phyloP scores from a whole-genome alignment of 495 filamentous ascomycete genomes.

The Xylaria castorea region DNA sequence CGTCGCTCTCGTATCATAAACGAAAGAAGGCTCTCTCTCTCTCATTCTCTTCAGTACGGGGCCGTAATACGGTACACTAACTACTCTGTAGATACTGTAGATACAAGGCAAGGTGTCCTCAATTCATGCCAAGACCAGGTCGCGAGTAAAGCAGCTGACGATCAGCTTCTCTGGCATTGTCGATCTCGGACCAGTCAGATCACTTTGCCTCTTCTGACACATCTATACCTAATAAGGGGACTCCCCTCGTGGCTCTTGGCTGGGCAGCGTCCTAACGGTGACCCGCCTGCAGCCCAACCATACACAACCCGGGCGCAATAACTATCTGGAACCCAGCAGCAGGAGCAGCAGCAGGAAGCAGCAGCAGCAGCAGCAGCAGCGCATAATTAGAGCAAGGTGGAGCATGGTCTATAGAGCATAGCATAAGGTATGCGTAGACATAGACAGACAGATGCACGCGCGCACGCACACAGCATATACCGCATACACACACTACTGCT shows the following conservation, averaged over 20 bases:
- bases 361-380: not conserved
- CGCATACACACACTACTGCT: not conserved
- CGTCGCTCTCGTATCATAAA: not conserved
- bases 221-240: slow-evolving; percentile 22
- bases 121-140: slow-evolving; percentile 6
- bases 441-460: slow-evolving; percentile 4
- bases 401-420: not conserved
- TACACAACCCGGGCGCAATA: slow-evolving; percentile 17
- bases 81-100: not conserved
- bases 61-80: not conserved
- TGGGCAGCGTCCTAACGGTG: slow-evolving; percentile 27
- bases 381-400: not conserved
- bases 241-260: slow-evolving; percentile 28
- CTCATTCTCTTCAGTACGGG: not conserved
- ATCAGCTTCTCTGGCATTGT: slow-evolving; percentile 25
- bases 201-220: slow-evolving; percentile 17
- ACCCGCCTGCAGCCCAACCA: slow-evolving; percentile 30
- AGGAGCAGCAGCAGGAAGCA: not conserved
- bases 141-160: slow-evolving; percentile 20
- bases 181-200: slow-evolving; percentile 24
- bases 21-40: not conserved
- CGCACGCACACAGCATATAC: slow-evolving; percentile 7
- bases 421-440: too few relatives aligned
- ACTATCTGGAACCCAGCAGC: slow-evolving; percentile 22
- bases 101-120: slow-evolving; percentile 15